Evolutionary conservation across 2,329 filamentous ascomycete genomes (phyloP), one percentile per base, ranked within the genome.

Genomic region (Alternaria burnsii): DNA sequence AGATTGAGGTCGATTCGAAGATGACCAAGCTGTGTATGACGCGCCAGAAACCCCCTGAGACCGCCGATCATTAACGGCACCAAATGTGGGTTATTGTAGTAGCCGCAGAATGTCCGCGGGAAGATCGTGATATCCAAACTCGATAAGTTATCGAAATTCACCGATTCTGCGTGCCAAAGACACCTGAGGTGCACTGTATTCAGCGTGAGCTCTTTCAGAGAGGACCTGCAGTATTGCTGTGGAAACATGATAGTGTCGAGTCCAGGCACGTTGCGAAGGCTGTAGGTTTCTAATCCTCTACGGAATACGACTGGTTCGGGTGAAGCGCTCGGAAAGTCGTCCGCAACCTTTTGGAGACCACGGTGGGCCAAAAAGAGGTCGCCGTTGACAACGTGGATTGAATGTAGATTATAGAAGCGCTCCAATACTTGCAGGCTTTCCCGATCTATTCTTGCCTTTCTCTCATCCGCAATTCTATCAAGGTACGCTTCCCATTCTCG

Each of bases 401-500:
- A 58, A 0, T 12, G 46, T 16, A 60, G 18, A 12, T 65, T 65
- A 1, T 54, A 22, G 10, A 60, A 65, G 9, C 14, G 24, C 3
- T n/a, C 16, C 11, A 62, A 22, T 8, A 22, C 16, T 4, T 46
- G 12, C n/a, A 41, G 18, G 10, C 24, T 8, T 26, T 16, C 11
- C 18, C n/a, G 4, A 20, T 0, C 8, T 7, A 5, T 14, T 11
- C 28, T 43, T 14, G 43, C 28, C 11, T 14, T 18, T n/a, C 40
- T 47, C 34, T 67, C 62, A 8, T 70, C 67, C 5, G 52, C 24
- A 1, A 55, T 10, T 14, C 58, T 58, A 8, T 48, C 26, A 3
- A 62, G 9, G 40, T 65, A 66, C 14, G 43, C 52, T 30, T 58
- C 55, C 44, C 52, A 69, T 20, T 60, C 56, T 43, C 54, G 4